Evolutionary conservation across 257 asterid species (phyloP).

Genomic region (Solanum ossicruentum): DNA sequence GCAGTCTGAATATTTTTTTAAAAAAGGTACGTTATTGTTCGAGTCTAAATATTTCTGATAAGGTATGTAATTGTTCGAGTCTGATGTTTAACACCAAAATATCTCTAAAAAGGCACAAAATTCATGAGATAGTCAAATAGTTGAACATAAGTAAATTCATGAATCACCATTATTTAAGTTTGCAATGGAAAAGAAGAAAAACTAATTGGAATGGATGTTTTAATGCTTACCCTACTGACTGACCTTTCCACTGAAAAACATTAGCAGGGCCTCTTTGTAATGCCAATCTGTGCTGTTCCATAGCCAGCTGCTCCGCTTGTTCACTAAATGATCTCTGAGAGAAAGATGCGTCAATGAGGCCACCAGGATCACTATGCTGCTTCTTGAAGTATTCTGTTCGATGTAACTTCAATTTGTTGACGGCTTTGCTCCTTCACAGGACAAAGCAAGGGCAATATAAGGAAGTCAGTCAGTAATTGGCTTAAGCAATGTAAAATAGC

Average conservation of each 20-base stretch:
- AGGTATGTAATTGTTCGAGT: neutral
- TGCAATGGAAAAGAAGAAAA: neutral
- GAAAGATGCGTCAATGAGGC: constrained; percentile 20
- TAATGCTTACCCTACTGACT: constrained; percentile 51
- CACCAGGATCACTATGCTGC: constrained; percentile 15
- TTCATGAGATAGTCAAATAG: neutral
- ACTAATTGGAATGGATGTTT: neutral
- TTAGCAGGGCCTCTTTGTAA: constrained; percentile 33
- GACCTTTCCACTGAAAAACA: constrained; percentile 75
- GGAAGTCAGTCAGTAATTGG: neutral
- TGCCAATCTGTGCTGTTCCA: constrained; percentile 45
- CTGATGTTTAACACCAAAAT: neutral
- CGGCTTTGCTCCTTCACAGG: constrained; percentile 39
- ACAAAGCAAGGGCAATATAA: neutral
- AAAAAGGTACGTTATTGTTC: neutral
- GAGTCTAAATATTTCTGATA: neutral
- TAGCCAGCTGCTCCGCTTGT: constrained; percentile 58
- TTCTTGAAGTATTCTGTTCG: constrained; percentile 45
- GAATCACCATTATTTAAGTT: neutral
- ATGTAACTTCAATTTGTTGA: constrained; percentile 61
- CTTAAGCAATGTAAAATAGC: neutral
- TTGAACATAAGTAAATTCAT: neutral
- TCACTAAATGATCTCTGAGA: constrained; percentile 30
- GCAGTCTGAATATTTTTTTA: neutral
- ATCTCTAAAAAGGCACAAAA: neutral